A percentile compares a stretch with the other conserved stretches of the same genome.
phyloP scores from a whole-genome alignment of 148 eudicot species.

The Amaranthus palmeri region DNA sequence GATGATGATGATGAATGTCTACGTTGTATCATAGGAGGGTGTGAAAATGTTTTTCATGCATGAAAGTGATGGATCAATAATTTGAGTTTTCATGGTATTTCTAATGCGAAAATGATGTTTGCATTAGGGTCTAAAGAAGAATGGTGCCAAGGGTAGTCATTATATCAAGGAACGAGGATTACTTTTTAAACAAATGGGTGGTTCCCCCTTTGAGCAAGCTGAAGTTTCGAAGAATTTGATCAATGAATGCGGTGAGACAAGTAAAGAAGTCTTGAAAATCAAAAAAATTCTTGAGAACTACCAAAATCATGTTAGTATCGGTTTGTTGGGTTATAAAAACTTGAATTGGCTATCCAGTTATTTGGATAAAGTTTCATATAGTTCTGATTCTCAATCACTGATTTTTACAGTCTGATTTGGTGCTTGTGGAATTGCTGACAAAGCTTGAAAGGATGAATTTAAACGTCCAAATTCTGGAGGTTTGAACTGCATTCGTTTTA shows the following conservation, averaged over 20 bases:
- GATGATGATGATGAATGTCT: too few relatives aligned
- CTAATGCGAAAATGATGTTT: neutral
- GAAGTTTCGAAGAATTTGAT: neutral
- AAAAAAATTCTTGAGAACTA: neutral
- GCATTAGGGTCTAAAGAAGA: neutral
- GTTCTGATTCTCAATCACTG: neutral
- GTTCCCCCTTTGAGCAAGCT: neutral
- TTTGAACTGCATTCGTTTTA: neutral
- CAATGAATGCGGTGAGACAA: neutral
- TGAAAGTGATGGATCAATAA: neutral
- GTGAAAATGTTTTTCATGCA: neutral
- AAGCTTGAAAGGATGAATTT: conserved; percentile 7
- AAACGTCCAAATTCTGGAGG: conserved; percentile 2
- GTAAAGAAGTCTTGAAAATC: neutral
- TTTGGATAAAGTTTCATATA: neutral
- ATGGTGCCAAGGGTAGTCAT: neutral
- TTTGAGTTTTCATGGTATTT: neutral
- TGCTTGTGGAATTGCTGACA: conserved; percentile 5
- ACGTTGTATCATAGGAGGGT: neutral
- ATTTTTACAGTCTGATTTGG: conserved; percentile 10
- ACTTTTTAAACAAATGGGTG: neutral
- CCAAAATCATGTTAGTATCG: neutral
- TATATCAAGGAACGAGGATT: neutral
- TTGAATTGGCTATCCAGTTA: neutral
- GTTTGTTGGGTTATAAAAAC: neutral